Evolutionary conservation across 352 stramenopile species (phyloP).

Genomic region (Pythium scleroteichum): DNA sequence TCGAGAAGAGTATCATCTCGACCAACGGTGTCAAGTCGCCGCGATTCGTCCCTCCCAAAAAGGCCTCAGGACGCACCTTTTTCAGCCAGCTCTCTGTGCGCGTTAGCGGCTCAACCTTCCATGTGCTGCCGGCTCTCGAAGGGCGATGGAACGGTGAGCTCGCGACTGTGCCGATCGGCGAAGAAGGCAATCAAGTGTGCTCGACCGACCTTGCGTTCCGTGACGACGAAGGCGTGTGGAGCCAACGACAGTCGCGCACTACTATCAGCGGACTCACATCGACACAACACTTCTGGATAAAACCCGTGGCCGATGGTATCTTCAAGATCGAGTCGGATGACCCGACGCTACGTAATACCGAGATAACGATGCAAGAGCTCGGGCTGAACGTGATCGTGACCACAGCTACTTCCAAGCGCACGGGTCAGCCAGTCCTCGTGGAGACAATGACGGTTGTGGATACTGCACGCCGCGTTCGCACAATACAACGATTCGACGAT

Average conservation of each 20-base stretch:
- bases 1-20: constrained; percentile 86
- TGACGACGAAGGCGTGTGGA: constrained; percentile 86
- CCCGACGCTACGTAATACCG: constrained; percentile 65
- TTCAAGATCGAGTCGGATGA: constrained; percentile 89
- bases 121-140: constrained; percentile 83
- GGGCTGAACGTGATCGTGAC: constrained; percentile 80
- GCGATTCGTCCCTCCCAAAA: constrained; percentile 58
- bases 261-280: constrained; percentile 85
- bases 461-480: constrained; percentile 77
- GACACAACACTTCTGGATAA: constrained; percentile 89
- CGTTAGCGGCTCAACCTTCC: constrained; percentile 83
- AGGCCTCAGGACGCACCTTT: constrained; percentile 59
- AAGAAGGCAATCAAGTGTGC: constrained; percentile 85
- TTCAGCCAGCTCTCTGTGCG: constrained; percentile 89
- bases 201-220: constrained; percentile 85
- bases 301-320: constrained; percentile 83
- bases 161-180: constrained; percentile 62
- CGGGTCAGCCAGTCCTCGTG: constrained; percentile 81
- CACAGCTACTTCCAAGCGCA: constrained; percentile 85
- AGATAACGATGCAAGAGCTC: constrained; percentile 88
- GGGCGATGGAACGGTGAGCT: constrained; percentile 87
- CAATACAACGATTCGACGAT: constrained; percentile 85
- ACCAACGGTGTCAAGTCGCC: constrained; percentile 44
- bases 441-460: constrained; percentile 86
- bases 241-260: constrained; percentile 80